These are phyloP conservation scores for Hippophae tibetana DNA, from an alignment of 306 rosid species.

Conservation along the genomic window DNA sequence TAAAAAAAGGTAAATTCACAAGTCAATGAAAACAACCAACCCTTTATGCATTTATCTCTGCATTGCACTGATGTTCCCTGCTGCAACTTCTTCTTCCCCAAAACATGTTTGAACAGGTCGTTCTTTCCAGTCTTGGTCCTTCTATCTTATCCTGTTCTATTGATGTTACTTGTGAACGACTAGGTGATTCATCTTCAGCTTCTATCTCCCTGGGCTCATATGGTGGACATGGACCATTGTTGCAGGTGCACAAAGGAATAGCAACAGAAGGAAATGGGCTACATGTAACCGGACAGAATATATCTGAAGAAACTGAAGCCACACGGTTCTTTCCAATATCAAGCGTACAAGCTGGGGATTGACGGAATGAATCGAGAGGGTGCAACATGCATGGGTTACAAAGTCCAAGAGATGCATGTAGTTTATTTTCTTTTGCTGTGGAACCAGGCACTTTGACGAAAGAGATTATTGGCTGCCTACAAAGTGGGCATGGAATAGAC, in stretches of 20 bases:
- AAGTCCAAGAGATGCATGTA: slow-evolving; percentile 50
- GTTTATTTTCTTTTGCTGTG: slow-evolving; percentile 51
- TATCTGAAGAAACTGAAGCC: slow-evolving; percentile 75
- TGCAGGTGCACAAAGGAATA: slow-evolving; percentile 85
- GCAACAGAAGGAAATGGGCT: slow-evolving; percentile 86
- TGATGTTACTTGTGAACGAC: slow-evolving; percentile 35
- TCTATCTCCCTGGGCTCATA: slow-evolving; percentile 57
- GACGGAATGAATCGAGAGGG: slow-evolving; percentile 33
- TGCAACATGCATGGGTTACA: slow-evolving; percentile 91
- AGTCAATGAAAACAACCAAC: slow-evolving; percentile 5
- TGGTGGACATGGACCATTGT: slow-evolving; percentile 71
- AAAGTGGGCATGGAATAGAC: slow-evolving; percentile 86
- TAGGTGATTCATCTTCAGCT: slow-evolving; percentile 44
- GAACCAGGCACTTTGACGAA: slow-evolving; percentile 72
- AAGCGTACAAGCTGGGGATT: slow-evolving; percentile 46
- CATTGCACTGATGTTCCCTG: slow-evolving; percentile 94
- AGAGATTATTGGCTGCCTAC: slow-evolving; percentile 72
- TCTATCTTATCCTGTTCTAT: slow-evolving; percentile 57
- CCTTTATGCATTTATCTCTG: slow-evolving; percentile 75
- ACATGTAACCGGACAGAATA: slow-evolving; percentile 89
- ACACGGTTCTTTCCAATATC: slow-evolving; percentile 69
- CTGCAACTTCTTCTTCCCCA: slow-evolving; percentile 98
- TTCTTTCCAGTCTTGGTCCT: slow-evolving; percentile 61
- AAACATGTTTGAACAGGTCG: slow-evolving; percentile 79
- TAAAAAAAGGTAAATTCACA: slow-evolving; percentile 24